phyloP scores from a whole-genome alignment of 108 stramenopile species.

The Stephanodiscus triporus region DNA sequence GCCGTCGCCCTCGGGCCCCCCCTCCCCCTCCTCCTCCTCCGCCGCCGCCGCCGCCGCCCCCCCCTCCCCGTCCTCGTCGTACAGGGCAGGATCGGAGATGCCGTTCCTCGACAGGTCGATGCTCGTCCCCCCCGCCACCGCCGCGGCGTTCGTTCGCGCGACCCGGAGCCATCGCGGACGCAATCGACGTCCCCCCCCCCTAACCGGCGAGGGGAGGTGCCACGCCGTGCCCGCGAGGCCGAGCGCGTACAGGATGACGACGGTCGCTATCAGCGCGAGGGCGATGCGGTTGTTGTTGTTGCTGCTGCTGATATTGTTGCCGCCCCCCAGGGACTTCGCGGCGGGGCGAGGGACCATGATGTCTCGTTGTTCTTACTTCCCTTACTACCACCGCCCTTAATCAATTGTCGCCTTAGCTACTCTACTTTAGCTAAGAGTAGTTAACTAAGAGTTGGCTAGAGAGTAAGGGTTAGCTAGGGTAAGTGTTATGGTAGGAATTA shows the following conservation, averaged over 20 bases:
- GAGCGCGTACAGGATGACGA: constrained; percentile 35
- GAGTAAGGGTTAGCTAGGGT: no score
- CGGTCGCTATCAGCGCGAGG: constrained; percentile 19
- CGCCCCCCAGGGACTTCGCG: no score
- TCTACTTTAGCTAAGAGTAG: no score
- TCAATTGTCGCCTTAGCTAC: no score
- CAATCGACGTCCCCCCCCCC: constrained; percentile 13
- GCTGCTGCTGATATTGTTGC: background rate
- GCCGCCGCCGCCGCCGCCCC: background rate
- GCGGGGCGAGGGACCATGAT: no score
- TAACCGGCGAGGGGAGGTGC: constrained; percentile 39
- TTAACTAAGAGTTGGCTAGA: no score
- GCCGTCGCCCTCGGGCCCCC: background rate
- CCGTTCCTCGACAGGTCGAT: constrained; percentile 39
- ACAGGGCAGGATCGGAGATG: constrained; percentile 15
- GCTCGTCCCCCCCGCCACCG: constrained; percentile 16
- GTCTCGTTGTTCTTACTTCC: no score
- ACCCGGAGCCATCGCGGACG: constrained; percentile 21
- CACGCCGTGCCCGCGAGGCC: constrained; percentile 32
- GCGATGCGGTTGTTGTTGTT: constrained; percentile 42
- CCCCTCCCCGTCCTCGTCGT: constrained; percentile 1
- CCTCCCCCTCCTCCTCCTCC: background rate
- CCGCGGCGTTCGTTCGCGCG: background rate
- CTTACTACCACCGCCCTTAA: no score
- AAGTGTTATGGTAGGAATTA: no score